These are phyloP conservation scores for Saccharum officinarum DNA, from an alignment of 176 grass and related monocot species.

Conservation along the genomic window DNA sequence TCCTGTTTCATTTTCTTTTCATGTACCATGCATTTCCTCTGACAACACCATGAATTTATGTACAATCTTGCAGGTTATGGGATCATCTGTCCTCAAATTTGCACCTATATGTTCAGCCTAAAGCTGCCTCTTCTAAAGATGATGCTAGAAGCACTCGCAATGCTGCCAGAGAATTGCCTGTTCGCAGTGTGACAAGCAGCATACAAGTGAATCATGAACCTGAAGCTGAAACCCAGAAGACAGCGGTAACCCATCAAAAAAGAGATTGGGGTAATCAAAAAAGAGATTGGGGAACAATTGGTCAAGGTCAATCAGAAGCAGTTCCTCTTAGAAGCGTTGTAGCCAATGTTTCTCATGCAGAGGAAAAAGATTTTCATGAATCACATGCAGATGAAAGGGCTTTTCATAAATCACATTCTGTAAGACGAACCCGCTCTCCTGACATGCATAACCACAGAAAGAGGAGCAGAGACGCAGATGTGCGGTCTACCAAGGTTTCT, in stretches of 20 bases:
- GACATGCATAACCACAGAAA: slow-evolving; percentile 49
- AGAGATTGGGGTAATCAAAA: slow-evolving; percentile 64
- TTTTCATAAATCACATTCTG: slow-evolving; percentile 33
- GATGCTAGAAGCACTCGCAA: slow-evolving; percentile 23
- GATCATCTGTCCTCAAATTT: slow-evolving; percentile 88
- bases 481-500: slow-evolving; percentile 55
- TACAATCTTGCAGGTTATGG: slow-evolving; percentile 72
- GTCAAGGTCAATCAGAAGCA: slow-evolving; percentile 39
- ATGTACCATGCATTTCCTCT: background rate
- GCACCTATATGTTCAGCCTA: slow-evolving; percentile 66
- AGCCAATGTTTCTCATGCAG: slow-evolving; percentile 53
- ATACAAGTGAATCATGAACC: slow-evolving; percentile 21
- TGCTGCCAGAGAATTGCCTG: slow-evolving; percentile 37
- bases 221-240: slow-evolving; percentile 49
- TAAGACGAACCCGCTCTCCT: slow-evolving; percentile 32
- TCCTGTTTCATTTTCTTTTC: background rate
- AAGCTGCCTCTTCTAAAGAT: slow-evolving; percentile 37
- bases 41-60: slow-evolving; percentile 4
- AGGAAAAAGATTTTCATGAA: slow-evolving; percentile 36
- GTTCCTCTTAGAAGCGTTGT: slow-evolving; percentile 81
- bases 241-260: slow-evolving; percentile 38
- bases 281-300: slow-evolving; percentile 59
- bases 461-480: slow-evolving; percentile 53
- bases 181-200: slow-evolving; percentile 29
- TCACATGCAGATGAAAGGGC: slow-evolving; percentile 39